Evolutionary conservation across 192 early-diverging fungal genomes (phyloP), one percentile per base, ranked within the genome.

Genomic region (Coemansia sp.): DNA sequence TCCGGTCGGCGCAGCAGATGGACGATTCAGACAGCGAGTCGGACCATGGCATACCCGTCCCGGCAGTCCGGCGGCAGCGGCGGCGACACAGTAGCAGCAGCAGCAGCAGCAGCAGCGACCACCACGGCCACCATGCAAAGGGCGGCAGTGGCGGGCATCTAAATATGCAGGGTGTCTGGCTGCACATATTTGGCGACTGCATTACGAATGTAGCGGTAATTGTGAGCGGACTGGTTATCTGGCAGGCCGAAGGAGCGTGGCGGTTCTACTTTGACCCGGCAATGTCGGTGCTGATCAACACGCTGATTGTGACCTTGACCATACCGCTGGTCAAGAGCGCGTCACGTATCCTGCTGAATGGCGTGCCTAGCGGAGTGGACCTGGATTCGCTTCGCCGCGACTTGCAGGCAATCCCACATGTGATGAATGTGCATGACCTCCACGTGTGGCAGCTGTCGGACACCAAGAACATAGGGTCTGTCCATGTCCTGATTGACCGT

Each of bases 401-500:
- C 21, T 64, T 96, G 34, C 50, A 60, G 41, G 68, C 78, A 0
- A 75, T 85, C 16, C 75, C 74, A 7, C 81, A 78, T 36, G 80
- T 96, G 4, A 28, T 85, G 2, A 85, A 80, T 10, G 74, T 94
- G 33, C 93, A 96, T 51, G 93, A 96, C 47, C 51, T 96, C 16
- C 93, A 96, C 56, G 85, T 96, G 20, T 96, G 91, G 90, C 84
- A 89, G 61, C 64, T 96, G 51, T 88, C 85, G 21, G 87, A 91
- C 41, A 84, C 79, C 44, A 89, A 92, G 51, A 77, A 76, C 42
- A 78, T 94, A 23, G 86, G 85, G 0, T 88, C 85, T 1, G 80
- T 91, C n/a, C 93, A 96, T 59, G 78, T 92, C 1, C 59, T 82
- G 13, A 64, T 91, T 9, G 56, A 65, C 13, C 76, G 75, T 11